These are phyloP conservation scores for Penicillium expansum DNA, from an alignment of 2,329 filamentous ascomycete genomes.

Conservation along the genomic window DNA sequence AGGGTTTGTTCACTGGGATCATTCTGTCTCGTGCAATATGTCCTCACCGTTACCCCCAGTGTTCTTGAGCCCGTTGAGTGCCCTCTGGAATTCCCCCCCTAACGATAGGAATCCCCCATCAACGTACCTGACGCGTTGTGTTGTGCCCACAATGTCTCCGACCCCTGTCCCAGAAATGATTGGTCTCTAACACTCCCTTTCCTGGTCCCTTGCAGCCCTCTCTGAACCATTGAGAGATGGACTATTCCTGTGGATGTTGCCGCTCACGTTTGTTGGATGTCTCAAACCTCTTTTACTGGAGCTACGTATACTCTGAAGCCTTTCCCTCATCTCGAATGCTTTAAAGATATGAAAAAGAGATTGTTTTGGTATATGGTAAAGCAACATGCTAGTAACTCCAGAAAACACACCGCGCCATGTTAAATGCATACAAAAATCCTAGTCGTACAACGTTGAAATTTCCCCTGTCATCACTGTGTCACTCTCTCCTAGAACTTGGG, in stretches of 20 bases:
- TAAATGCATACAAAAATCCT: conserved; percentile 11
- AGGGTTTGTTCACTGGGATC: too few species aligned
- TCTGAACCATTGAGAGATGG: not conserved
- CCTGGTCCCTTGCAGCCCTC: not conserved
- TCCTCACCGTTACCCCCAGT: too few species aligned
- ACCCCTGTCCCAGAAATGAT: too few species aligned
- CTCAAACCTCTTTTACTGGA: not conserved
- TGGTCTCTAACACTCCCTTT: too few species aligned
- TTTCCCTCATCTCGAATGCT: not conserved
- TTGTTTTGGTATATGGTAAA: not conserved
- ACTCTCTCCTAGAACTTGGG: conserved; percentile 35
- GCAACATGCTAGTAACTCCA: not conserved
- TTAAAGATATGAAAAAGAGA: not conserved
- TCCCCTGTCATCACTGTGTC: conserved; percentile 18
- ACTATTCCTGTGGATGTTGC: not conserved
- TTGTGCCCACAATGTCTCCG: not conserved
- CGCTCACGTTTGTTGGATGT: not conserved
- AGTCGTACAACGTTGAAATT: conserved; percentile 10
- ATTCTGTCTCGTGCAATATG: too few species aligned
- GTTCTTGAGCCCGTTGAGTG: too few species aligned
- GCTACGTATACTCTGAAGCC: not conserved
- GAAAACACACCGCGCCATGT: conserved; percentile 9
- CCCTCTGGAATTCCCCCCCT: too few species aligned
- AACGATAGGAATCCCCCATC: too few species aligned
- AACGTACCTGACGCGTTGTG: too few species aligned